Conservation (phyloP, 208 protist genomes). For the Crithidia brevicula region DNA sequence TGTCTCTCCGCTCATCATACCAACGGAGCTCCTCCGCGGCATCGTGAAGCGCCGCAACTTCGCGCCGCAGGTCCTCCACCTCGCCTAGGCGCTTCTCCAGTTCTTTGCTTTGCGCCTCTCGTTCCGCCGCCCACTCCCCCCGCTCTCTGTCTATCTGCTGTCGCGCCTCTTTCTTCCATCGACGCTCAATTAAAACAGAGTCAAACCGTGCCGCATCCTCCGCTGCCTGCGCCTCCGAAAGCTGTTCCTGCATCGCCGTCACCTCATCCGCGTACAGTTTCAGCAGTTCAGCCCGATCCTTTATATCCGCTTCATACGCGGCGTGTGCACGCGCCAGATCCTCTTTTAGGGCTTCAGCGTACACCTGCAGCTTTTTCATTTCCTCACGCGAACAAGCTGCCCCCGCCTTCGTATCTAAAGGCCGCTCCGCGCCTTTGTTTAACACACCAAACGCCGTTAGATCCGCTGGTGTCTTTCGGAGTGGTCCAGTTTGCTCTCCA, state of each 20-base stretch:
- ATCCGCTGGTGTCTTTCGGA: not conserved
- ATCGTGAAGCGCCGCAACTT: not conserved
- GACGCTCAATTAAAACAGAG: not conserved
- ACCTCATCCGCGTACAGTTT: not conserved
- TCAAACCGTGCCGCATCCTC: not conserved
- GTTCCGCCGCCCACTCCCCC: not conserved
- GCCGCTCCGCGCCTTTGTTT: not conserved
- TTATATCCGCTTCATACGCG: not conserved
- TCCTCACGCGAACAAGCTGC: not conserved
- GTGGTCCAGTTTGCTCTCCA: not conserved
- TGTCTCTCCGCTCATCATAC: constrained; percentile 13
- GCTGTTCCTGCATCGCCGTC: not conserved
- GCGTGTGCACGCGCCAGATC: not conserved
- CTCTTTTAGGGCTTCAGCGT: not conserved
- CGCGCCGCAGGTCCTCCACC: not conserved
- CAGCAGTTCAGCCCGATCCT: not conserved
- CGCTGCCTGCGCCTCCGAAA: not conserved
- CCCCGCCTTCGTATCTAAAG: not conserved
- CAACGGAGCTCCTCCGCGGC: constrained; percentile 11
- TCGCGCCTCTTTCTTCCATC: not conserved
- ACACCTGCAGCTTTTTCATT: not conserved
- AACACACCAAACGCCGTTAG: not conserved
- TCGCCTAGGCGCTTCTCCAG: not conserved
- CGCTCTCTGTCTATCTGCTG: not conserved
- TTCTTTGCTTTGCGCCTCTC: not conserved